A percentile compares a stretch with the other conserved stretches of the same genome.
These are phyloP conservation scores for Phaffia australis DNA, from an alignment of 768 basidiomycete genomes.

Conservation along the genomic window DNA sequence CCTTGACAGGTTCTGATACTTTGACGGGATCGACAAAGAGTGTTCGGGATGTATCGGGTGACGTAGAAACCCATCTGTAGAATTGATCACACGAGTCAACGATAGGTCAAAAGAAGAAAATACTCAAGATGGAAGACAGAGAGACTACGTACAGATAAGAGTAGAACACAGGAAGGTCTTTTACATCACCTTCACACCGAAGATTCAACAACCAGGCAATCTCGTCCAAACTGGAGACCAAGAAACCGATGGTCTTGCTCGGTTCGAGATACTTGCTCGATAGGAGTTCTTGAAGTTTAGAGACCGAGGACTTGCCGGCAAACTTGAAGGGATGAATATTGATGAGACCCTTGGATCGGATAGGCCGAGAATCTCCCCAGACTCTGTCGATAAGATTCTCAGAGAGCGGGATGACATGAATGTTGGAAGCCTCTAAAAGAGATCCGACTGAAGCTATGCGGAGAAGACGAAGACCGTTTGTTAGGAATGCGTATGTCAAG, in stretches of 20 bases:
- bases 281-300: too few species aligned
- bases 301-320: slow-evolving; percentile 45
- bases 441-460: slow-evolving; percentile 5
- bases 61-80: neutral
- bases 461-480: neutral
- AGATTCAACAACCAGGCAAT: slow-evolving; percentile 82
- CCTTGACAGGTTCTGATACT: slow-evolving; percentile 47
- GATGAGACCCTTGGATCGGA: slow-evolving; percentile 45
- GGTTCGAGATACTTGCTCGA: slow-evolving; percentile 53
- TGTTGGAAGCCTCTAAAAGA: slow-evolving; percentile 14
- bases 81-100: slow-evolving; percentile 3
- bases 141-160: slow-evolving; percentile 67
- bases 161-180: slow-evolving; percentile 60
- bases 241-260: slow-evolving; percentile 43
- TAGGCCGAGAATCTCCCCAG: slow-evolving; percentile 62
- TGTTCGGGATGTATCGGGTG: slow-evolving; percentile 38
- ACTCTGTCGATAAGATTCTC: slow-evolving; percentile 65
- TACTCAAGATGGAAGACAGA: neutral
- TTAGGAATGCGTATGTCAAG: neutral
- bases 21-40: slow-evolving; percentile 66
- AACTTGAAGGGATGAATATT: slow-evolving; percentile 55
- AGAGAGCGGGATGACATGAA: slow-evolving; percentile 7
- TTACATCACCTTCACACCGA: slow-evolving; percentile 48
- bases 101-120: neutral
- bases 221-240: slow-evolving; percentile 46